Base-by-base conservation (phyloP, 2,329 filamentous ascomycete genomes). In the Fusarium albosuccineum region DNA sequence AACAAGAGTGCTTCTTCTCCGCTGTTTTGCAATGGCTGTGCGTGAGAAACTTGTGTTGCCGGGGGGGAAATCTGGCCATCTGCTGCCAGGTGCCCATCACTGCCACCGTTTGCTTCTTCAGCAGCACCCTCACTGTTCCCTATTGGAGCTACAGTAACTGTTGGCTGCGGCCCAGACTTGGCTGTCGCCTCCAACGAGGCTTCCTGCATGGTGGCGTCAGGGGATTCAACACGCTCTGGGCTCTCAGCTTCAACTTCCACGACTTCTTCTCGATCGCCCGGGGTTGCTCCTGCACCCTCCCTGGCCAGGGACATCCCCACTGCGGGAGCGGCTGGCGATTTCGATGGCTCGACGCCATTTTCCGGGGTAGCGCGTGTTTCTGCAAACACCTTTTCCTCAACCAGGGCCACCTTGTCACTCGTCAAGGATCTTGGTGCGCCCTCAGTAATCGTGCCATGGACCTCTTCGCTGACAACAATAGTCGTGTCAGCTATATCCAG, bases 21-120 rank as follows among this genome's bases (percentile, higher is more conserved):
- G 37, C 45, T 54, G 34, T 71, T 48, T 52, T 65, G 59, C 26
- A 53, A 42, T 22, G 42, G 42, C n/a, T 68, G 71, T 52, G 55
- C 34, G 39, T 63, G 62, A 36, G 57, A 52, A 16, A 46, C 8
- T 13, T 70, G 68, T 7, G 71, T 73, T 40, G 71, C 61, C 9
- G 68, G 70, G 34, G 71, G 68, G 7, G 71, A 71, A 37, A 71
- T 61, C 49, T 70, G 68, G 13, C 62, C 67, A 52, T 51, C 57
- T 26, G 53, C 52, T 52, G 46, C 52, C 59, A 54, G 39, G 52
- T 64, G 61, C 55, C 44, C 51, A 48, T 49, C 44, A 10, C 37
- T 44, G 45, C 48, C 45, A 14, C 33, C 46, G 54, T 55, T 53
- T 56, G 51, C n/a, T 41, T 59, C 62, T 22, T 30, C 34, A 9